Base-by-base conservation (phyloP, 495 filamentous ascomycete genomes). In the Lepraria neglecta region DNA sequence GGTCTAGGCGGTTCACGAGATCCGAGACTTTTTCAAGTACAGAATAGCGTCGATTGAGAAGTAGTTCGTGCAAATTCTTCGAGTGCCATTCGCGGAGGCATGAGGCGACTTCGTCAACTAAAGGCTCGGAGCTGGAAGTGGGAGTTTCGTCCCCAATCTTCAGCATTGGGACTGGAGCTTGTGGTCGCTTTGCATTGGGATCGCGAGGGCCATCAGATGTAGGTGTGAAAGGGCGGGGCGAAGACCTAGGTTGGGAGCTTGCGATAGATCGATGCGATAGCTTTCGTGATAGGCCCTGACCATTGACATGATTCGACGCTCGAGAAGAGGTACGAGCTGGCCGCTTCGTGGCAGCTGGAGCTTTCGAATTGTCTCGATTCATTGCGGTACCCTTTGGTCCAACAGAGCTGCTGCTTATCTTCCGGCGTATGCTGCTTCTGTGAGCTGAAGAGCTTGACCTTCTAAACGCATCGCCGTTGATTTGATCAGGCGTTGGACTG, bases 71-170 rank as follows among this genome's bases (percentile, higher is more conserved):
- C 47, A 98, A 80, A 69, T 96, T 95, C 15, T 90, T 95, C 19
- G 92, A 94, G 72, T 99, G 92, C 94, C 94, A 99, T 78, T 99
- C 94, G 30, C 92, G 84, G 35, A 99, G 75, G 70, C 92, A 97
- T 7, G 90, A 95, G 19, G 92, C 91, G 70, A 97, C 97, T 70
- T 99, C 94, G 72, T 97, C 95, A 12, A 99, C 91, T 59, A 99
- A 76, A 3, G 94, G 94, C 71, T 99, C 94, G 28, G 88, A 82
- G 14, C 83, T 80, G 3, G 90, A 96, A 3, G 88, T 92, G 4
- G 91, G 87, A 1, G 91, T 95, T 76, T 98, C 94, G 65, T 98
- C 94, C 28, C 95, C 95, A 68, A 97, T 90, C 71, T 96, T 96
- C 43, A 98, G 79, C 89, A 96, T 92, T 9, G 94, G 94, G 3